These are phyloP conservation scores for Colletotrichum sp. DNA, from an alignment of 2,329 filamentous ascomycete species.

Conservation along the genomic window DNA sequence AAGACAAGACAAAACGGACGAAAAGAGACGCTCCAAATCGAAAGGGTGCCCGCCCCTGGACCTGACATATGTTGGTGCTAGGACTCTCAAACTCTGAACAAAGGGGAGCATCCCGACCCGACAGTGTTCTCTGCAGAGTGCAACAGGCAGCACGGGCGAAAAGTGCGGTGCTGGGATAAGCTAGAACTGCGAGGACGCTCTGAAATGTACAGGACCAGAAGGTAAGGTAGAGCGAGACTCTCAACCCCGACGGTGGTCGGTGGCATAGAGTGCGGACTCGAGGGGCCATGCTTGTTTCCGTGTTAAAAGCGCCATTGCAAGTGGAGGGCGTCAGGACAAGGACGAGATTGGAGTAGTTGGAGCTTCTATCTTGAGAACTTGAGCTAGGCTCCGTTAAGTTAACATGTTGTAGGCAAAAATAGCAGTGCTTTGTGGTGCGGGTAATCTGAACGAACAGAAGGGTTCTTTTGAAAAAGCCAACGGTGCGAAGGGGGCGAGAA, in stretches of 20 bases:
- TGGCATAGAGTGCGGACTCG: background rate
- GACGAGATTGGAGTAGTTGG: conserved; percentile 5
- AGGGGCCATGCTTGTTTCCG: conserved; percentile 13
- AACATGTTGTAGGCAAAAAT: background rate
- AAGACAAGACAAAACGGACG: conserved; percentile 22
- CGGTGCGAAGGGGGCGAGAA: background rate
- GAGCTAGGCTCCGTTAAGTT: conserved; percentile 3
- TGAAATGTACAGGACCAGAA: background rate
- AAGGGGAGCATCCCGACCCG: background rate
- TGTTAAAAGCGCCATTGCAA: background rate
- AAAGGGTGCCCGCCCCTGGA: background rate
- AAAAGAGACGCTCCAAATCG: conserved; percentile 6
- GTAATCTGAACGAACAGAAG: background rate
- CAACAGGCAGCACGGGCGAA: background rate
- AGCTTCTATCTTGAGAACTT: conserved; percentile 17
- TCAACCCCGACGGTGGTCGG: background rate
- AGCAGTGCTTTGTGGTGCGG: background rate
- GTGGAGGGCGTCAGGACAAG: background rate
- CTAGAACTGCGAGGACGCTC: background rate
- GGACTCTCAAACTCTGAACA: background rate
- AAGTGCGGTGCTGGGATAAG: background rate
- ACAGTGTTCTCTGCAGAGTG: background rate
- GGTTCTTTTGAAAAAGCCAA: conserved; percentile 8
- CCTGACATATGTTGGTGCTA: conserved; percentile 8
- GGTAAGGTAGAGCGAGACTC: background rate